Evolutionary conservation across 1,284 basidiomycete species (phyloP).

Genomic region (Taiwanofungus camphoratus): DNA sequence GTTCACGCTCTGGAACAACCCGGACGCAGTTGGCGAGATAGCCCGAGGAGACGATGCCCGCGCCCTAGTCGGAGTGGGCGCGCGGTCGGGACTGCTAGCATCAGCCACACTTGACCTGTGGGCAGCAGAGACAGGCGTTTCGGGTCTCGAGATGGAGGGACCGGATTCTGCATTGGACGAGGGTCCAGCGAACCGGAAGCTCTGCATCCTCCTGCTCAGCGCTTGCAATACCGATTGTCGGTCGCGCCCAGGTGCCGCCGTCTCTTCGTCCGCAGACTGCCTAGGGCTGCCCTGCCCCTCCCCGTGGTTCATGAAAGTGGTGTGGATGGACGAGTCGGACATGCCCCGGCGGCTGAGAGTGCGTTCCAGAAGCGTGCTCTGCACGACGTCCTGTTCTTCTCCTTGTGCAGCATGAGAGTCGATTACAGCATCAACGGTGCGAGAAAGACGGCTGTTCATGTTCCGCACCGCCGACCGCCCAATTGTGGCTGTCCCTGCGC

Average conservation of each 20-base stretch:
- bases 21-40: slow-evolving; percentile 14
- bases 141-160: slow-evolving; percentile 10
- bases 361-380: slow-evolving; percentile 51
- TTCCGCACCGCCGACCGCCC: slow-evolving; percentile 21
- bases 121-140: slow-evolving; percentile 12
- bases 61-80: slow-evolving; percentile 10
- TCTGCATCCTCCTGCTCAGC: slow-evolving; percentile 47
- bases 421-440: slow-evolving; percentile 25
- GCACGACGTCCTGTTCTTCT: slow-evolving; percentile 37
- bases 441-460: slow-evolving; percentile 19
- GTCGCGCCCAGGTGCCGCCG: slow-evolving; percentile 26
- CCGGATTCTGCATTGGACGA: slow-evolving; percentile 6
- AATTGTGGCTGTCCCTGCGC: slow-evolving; percentile 19
- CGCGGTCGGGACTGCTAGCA: slow-evolving; percentile 7
- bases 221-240: slow-evolving; percentile 45
- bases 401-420: slow-evolving; percentile 14
- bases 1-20: slow-evolving; percentile 21
- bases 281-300: slow-evolving; percentile 18
- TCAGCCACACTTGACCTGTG: not conserved
- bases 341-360: slow-evolving; percentile 74
- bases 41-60: slow-evolving; percentile 15
- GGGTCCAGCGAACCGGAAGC: slow-evolving; percentile 23
- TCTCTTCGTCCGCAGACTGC: slow-evolving; percentile 9
- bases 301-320: slow-evolving; percentile 64
- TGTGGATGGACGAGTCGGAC: slow-evolving; percentile 87